Evolutionary conservation across 2,329 filamentous ascomycete genomes (phyloP).

Genomic region (Trichoderma simmonsii): DNA sequence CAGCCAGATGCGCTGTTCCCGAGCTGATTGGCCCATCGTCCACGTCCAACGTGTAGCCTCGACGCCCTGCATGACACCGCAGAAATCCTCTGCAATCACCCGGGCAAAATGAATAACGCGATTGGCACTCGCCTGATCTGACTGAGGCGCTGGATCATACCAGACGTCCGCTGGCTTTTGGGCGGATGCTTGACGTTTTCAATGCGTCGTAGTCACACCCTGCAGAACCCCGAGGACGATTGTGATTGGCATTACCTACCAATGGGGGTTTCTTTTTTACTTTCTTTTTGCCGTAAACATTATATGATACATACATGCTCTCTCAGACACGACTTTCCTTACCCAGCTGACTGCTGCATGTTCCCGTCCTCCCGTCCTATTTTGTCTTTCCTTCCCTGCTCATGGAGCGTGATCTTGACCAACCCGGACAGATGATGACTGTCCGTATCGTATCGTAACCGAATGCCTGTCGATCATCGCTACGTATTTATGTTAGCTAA

Average conservation of each 20-base stretch:
- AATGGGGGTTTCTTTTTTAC: neutral
- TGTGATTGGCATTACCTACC: neutral
- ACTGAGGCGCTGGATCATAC: neutral
- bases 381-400: neutral
- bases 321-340: neutral
- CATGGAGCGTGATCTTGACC: neutral
- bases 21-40: neutral
- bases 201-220: neutral
- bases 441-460: neutral
- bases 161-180: neutral
- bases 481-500: neutral
- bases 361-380: neutral
- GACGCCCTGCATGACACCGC: conserved; percentile 12
- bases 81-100: conserved; percentile 3
- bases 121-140: conserved; percentile 4
- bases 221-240: neutral
- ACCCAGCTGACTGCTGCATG: neutral
- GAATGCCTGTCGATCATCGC: neutral
- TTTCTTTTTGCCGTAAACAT: neutral
- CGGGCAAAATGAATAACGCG: neutral
- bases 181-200: neutral
- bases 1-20: neutral
- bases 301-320: neutral
- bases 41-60: neutral
- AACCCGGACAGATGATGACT: neutral